phyloP scores from a whole-genome alignment of 495 filamentous ascomycete species.

The Wilcoxina mikolae region DNA sequence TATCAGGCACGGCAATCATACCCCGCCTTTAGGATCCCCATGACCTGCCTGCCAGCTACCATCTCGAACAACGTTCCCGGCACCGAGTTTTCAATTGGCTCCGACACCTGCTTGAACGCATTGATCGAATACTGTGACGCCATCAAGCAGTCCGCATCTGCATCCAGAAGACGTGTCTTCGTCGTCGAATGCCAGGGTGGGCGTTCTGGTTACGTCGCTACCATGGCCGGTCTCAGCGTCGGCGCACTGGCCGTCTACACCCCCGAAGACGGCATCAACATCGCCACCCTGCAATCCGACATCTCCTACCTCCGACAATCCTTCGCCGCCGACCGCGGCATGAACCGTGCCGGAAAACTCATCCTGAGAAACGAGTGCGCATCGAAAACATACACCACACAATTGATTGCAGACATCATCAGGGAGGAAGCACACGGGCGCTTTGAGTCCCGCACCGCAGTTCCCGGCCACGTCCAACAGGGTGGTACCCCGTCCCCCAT shows the following conservation, averaged over 20 bases:
- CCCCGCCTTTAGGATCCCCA: conserved; percentile 79
- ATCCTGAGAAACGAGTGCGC: conserved; percentile 91
- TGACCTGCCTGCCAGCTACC: conserved; percentile 85
- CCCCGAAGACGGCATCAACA: conserved; percentile 86
- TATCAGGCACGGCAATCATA: conserved; percentile 63
- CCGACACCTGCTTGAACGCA: conserved; percentile 95
- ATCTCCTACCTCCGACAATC: conserved; percentile 78
- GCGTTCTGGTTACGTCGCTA: conserved; percentile 84
- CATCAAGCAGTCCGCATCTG: conserved; percentile 90
- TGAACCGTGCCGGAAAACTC: conserved; percentile 80
- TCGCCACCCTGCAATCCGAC: conserved; percentile 82
- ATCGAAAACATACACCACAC: conserved; percentile 75
- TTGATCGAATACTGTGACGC: conserved; percentile 91
- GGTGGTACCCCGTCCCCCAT: conserved; percentile 86
- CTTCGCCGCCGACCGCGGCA: conserved; percentile 75
- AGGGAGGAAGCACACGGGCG: conserved; percentile 79
- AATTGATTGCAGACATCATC: conserved; percentile 90
- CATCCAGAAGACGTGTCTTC: conserved; percentile 82
- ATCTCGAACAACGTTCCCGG: conserved; percentile 98
- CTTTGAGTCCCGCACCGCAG: conserved; percentile 84
- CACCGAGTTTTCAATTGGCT: conserved; percentile 91
- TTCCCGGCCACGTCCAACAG: conserved; percentile 95
- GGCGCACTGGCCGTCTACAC: conserved; percentile 95
- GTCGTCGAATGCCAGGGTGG: conserved; percentile 97
- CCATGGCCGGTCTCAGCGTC: conserved; percentile 72